A percentile compares a stretch with the other conserved stretches of the same genome.
These are phyloP conservation scores for Onygena corvina DNA, from an alignment of 2,329 filamentous ascomycete species.

Conservation along the genomic window DNA sequence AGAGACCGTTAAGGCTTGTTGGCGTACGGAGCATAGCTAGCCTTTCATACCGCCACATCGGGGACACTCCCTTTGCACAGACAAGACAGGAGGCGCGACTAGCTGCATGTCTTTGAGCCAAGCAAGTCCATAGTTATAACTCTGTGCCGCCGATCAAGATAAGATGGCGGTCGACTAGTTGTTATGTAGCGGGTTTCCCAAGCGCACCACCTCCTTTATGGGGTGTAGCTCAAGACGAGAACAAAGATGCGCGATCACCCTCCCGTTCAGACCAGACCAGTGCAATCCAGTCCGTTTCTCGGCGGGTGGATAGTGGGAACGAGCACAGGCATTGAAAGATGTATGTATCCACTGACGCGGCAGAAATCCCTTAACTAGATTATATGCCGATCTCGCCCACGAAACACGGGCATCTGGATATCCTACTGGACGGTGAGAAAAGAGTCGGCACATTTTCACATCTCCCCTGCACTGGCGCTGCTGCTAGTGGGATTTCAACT, in stretches of 20 bases:
- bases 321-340: too few species aligned
- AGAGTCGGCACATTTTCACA: too few species aligned
- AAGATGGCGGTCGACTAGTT: not conserved
- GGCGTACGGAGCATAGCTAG: too few species aligned
- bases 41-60: not conserved
- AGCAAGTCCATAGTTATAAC: too few species aligned
- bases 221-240: not conserved
- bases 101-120: not conserved
- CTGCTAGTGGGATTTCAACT: not conserved
- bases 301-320: not conserved
- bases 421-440: not conserved
- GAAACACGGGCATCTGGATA: not conserved
- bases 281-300: not conserved
- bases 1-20: not conserved
- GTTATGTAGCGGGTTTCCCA: not conserved
- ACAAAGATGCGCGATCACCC: not conserved
- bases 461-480: not conserved
- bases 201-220: not conserved
- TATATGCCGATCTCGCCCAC: not conserved
- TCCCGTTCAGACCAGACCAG: too few species aligned
- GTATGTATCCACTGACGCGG: not conserved
- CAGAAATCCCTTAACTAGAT: not conserved
- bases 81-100: not conserved
- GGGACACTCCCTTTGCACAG: not conserved
- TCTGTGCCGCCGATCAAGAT: too few species aligned